A percentile compares a stretch with the other conserved stretches of the same genome.
These are phyloP conservation scores for Lachnellula hyalina DNA, from an alignment of 2,329 filamentous ascomycete species.

Conservation along the genomic window DNA sequence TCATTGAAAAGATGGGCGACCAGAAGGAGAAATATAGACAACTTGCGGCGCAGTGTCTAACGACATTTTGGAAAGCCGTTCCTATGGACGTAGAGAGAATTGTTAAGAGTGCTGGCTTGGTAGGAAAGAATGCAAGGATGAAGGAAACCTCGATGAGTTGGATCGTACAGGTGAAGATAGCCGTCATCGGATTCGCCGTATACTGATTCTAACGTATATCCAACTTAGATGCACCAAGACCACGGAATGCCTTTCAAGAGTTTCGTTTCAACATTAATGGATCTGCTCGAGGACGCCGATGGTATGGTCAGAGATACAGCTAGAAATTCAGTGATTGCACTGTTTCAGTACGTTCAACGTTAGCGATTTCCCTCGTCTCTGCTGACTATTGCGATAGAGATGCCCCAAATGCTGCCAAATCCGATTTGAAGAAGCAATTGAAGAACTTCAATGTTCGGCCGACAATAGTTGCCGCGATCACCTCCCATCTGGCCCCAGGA, in stretches of 20 bases:
- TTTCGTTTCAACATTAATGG: conserved; percentile 79
- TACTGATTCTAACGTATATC: neutral
- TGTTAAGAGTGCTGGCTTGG: conserved; percentile 72
- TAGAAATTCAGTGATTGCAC: conserved; percentile 75
- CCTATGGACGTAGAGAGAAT: conserved; percentile 72
- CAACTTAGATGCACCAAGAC: conserved; percentile 68
- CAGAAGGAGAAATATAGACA: conserved; percentile 77
- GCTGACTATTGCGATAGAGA: conserved; percentile 42
- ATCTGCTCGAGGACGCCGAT: conserved; percentile 85
- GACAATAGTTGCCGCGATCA: conserved; percentile 76
- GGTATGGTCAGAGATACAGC: conserved; percentile 80
- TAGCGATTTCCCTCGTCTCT: neutral
- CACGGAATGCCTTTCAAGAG: conserved; percentile 73
- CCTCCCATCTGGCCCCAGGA: conserved; percentile 63
- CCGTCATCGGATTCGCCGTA: neutral
- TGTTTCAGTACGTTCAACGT: conserved; percentile 61
- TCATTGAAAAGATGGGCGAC: conserved; percentile 83
- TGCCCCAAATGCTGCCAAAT: conserved; percentile 77
- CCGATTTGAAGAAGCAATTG: conserved; percentile 81
- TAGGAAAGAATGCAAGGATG: conserved; percentile 73
- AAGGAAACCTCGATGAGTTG: conserved; percentile 84
- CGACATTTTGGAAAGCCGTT: conserved; percentile 68
- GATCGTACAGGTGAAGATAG: conserved; percentile 61
- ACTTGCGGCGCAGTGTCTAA: conserved; percentile 68
- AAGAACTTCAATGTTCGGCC: conserved; percentile 80